Percentiles rank a stretch among this genome's conserved stretches.
These are phyloP conservation scores for Lyophyllum atratum DNA, from an alignment of 768 basidiomycete genomes.

Conservation along the genomic window DNA sequence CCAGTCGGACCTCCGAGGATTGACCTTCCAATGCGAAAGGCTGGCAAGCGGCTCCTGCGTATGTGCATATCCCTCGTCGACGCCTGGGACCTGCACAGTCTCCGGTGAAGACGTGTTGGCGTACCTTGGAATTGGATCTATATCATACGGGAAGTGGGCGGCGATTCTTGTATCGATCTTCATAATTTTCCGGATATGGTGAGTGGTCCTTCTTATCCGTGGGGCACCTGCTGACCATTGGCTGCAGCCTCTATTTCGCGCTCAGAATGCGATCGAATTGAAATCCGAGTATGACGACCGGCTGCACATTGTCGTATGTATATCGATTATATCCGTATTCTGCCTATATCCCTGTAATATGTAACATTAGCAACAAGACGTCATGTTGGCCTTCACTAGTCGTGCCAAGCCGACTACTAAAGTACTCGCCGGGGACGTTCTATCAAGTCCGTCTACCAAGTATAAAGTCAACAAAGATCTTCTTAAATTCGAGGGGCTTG, in stretches of 20 bases:
- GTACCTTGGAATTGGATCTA: constrained; percentile 44
- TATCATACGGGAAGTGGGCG: constrained; percentile 47
- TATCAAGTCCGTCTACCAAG: neutral
- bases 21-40: constrained; percentile 43
- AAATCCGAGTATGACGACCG: neutral
- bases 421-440: too few relatives aligned
- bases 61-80: constrained; percentile 54
- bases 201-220: constrained; percentile 15
- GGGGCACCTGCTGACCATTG: neutral
- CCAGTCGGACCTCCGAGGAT: constrained; percentile 50
- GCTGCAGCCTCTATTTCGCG: constrained; percentile 10
- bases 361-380: neutral
- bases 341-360: neutral
- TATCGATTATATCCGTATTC: neutral
- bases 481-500: constrained; percentile 58
- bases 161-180: constrained; percentile 47
- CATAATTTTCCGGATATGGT: constrained; percentile 46
- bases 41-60: constrained; percentile 35
- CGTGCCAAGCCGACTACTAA: too few relatives aligned
- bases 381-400: neutral
- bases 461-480: constrained; percentile 23
- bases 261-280: constrained; percentile 15
- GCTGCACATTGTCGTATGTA: neutral
- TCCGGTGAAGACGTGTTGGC: constrained; percentile 51
- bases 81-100: constrained; percentile 44